These are phyloP conservation scores for Gossypium gossypioides DNA, from an alignment of 441 rosid species.

Conservation along the genomic window DNA sequence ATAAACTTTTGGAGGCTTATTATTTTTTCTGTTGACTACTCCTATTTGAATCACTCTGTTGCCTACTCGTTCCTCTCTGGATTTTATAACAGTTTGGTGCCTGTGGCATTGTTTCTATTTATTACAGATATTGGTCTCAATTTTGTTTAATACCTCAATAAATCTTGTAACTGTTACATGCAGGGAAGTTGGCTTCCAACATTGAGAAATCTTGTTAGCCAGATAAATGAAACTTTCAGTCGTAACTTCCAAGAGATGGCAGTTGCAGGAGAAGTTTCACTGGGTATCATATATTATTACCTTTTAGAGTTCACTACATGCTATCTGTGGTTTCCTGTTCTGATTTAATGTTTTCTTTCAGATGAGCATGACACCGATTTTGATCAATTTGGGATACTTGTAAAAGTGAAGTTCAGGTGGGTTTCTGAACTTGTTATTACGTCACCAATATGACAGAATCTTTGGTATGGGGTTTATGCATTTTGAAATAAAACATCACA, in stretches of 20 bases:
- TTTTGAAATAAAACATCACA: neutral
- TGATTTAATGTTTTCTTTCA: slow-evolving; percentile 25
- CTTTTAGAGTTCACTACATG: neutral
- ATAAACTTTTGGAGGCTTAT: neutral
- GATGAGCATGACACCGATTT: slow-evolving; percentile 84
- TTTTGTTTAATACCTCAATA: neutral
- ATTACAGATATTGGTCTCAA: neutral
- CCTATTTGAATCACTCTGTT: neutral
- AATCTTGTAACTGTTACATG: slow-evolving; percentile 10
- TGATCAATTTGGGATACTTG: slow-evolving; percentile 74
- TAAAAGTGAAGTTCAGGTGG: slow-evolving; percentile 91
- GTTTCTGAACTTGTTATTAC: neutral
- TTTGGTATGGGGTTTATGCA: neutral
- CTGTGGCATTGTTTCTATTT: neutral
- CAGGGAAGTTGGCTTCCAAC: slow-evolving; percentile 90
- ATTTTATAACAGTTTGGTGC: neutral
- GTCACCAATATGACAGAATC: neutral
- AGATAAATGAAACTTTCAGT: slow-evolving; percentile 81
- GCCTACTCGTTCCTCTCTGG: neutral
- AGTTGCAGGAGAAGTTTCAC: slow-evolving; percentile 85
- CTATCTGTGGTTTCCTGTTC: slow-evolving; percentile 9
- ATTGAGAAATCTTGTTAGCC: slow-evolving; percentile 69
- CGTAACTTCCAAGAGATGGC: slow-evolving; percentile 94
- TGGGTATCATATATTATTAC: slow-evolving; percentile 35
- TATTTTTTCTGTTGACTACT: too few relatives aligned